Evolutionary conservation across 768 basidiomycete species (phyloP), one percentile per base, ranked within the genome.

Genomic region (Russula compacta): DNA sequence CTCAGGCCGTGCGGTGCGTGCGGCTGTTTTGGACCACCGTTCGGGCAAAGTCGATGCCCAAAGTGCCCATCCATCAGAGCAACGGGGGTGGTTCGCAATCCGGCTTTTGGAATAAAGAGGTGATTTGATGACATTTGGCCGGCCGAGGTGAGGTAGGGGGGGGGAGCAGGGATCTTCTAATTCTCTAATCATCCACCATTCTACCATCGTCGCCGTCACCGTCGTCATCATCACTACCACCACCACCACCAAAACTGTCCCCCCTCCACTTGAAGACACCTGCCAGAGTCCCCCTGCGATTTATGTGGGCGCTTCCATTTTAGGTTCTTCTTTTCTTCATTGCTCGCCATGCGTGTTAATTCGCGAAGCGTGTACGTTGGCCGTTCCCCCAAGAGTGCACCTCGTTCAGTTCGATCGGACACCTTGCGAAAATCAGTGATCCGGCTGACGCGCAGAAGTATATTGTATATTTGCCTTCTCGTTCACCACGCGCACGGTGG

Each of bases 401-500:
- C 42, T 52, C 58, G 35, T 67, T 71, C 46, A 67, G 67, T 33
- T 55, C 50, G 29, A 36, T 39, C 15, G 65, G 53, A 15, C 47
- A 59, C 19, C 10, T 46, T 42, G 56, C 57, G 15, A 60, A 40
- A 24, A 63, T 69, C 21, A 56, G 64, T 54, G 68, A 40, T 4
- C 33, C 63, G 21, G 54, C 60, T 48, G 61, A 55, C 9, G 63
- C 59, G n/a, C 67, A 72, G 63, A 60, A 64, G 42, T 12, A 38
- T 11, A 38, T 11, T 11, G 38, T 38, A 11, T 11, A 38, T 38
- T 8, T 10, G 14, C 38, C 38, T 38, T 38, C 38, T 38, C 38
- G 38, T 38, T 38, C 10, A 3, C 5, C 6, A 38, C 38, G 24
- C 2, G 24, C 24, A 29, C 24, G 24, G 24, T 3, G 3, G 24